These are phyloP conservation scores for Chloranthus sessilifolius DNA, from an alignment of 164 flowering plant genomes.

Conservation along the genomic window DNA sequence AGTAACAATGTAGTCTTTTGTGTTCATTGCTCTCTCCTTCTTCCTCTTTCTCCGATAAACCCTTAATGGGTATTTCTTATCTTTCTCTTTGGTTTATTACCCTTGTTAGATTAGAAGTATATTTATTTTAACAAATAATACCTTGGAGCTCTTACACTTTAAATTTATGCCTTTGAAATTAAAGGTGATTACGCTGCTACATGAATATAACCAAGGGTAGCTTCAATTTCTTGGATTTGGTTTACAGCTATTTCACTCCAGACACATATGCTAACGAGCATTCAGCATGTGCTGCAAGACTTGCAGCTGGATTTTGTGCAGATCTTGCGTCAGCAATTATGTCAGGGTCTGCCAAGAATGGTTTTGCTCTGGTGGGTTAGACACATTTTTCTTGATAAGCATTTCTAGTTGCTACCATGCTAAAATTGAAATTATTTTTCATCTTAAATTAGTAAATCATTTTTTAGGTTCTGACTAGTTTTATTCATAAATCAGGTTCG, in stretches of 20 bases:
- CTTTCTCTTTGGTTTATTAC: too few relatives aligned
- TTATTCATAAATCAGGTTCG: constrained; percentile 55
- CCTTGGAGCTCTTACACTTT: not conserved
- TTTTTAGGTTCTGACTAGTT: constrained; percentile 8
- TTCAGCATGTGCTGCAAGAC: constrained; percentile 89
- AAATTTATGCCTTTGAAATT: not conserved
- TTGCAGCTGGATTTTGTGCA: constrained; percentile 96
- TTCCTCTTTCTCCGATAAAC: too few relatives aligned
- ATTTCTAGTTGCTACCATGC: too few relatives aligned
- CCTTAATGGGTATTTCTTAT: too few relatives aligned
- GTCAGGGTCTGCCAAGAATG: constrained; percentile 76
- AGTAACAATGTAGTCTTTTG: too few relatives aligned
- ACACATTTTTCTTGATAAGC: not conserved
- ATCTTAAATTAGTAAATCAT: not conserved
- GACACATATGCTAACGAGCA: constrained; percentile 97
- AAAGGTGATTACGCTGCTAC: not conserved
- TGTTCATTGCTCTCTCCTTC: too few relatives aligned
- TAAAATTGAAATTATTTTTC: not conserved
- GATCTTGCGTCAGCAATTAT: constrained; percentile 77
- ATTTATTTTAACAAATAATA: too few relatives aligned
- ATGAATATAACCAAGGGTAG: not conserved
- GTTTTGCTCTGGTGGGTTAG: constrained; percentile 84
- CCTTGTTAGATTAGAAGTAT: too few relatives aligned
- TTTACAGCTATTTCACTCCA: constrained; percentile 84
- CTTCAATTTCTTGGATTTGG: constrained; percentile 5